Evolutionary conservation across 352 stramenopile species (phyloP).

Genomic region (Globisporangium abappressorium): DNA sequence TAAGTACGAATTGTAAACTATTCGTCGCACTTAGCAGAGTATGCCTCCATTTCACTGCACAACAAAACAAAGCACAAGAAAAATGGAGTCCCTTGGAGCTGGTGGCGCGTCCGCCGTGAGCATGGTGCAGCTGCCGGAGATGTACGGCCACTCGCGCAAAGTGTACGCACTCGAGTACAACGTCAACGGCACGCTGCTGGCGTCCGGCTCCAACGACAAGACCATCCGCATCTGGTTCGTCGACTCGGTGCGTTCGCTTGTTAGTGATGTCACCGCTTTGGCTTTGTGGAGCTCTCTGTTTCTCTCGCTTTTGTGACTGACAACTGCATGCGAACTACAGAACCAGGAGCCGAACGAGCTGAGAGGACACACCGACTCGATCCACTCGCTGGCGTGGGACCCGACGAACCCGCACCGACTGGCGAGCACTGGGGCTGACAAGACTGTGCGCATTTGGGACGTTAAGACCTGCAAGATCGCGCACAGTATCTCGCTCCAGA

Average conservation of each 20-base stretch:
- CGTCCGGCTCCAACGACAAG: conserved; percentile 77
- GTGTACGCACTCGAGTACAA: conserved; percentile 85
- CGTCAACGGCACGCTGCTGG: conserved; percentile 58
- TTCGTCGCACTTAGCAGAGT: not conserved
- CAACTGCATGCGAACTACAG: conserved; percentile 13
- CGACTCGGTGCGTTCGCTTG: conserved; percentile 33
- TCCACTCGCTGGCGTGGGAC: conserved; percentile 75
- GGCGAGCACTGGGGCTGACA: conserved; percentile 71
- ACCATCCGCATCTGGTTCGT: conserved; percentile 79
- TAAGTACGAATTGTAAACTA: too few relatives aligned
- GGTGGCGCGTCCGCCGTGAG: conserved; percentile 9
- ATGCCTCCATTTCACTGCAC: not conserved
- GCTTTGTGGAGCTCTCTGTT: too few relatives aligned
- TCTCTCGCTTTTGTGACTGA: not conserved
- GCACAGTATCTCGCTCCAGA: conserved; percentile 73
- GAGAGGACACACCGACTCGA: conserved; percentile 67
- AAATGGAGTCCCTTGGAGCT: conserved; percentile 12
- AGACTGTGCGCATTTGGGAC: conserved; percentile 85
- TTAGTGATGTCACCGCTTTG: not conserved
- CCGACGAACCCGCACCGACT: conserved; percentile 57
- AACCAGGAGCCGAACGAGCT: conserved; percentile 61
- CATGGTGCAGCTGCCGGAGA: conserved; percentile 63
- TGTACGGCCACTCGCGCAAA: conserved; percentile 76
- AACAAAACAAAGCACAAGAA: not conserved
- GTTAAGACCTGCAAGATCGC: conserved; percentile 73